Evolutionary conservation across 345 rosid genomes (phyloP).

Genomic region (Limnanthes douglasii): DNA sequence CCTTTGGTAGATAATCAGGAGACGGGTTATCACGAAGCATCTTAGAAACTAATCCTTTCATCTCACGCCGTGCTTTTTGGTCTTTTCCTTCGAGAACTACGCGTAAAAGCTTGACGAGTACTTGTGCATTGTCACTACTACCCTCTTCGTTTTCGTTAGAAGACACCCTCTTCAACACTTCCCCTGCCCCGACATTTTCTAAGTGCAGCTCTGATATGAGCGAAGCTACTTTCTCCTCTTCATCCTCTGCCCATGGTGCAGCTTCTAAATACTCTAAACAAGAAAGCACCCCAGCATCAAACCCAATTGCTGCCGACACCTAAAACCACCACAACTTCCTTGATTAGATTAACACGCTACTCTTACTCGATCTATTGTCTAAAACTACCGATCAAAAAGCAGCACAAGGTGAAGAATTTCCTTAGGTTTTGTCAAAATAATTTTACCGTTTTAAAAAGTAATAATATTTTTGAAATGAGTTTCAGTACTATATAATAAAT

Average conservation of each 20-base stretch:
- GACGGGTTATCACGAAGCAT: constrained; percentile 95
- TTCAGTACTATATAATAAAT: too few relatives aligned
- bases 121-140: constrained; percentile 43
- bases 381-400: too few relatives aligned
- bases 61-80: constrained; percentile 95
- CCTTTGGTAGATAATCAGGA: constrained; percentile 76
- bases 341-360: too few relatives aligned
- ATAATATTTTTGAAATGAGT: too few relatives aligned
- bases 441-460: too few relatives aligned
- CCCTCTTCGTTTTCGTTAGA: constrained; percentile 31
- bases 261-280: constrained; percentile 98
- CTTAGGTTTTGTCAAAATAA: too few relatives aligned
- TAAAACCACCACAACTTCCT: constrained; percentile 20
- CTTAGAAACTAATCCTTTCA: constrained; percentile 84
- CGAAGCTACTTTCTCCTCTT: constrained; percentile 83
- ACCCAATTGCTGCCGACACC: constrained; percentile 96
- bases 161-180: constrained; percentile 87
- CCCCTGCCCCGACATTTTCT: constrained; percentile 89
- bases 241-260: constrained; percentile 99
- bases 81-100: constrained; percentile 96
- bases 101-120: constrained; percentile 70
- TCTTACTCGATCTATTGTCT: too few relatives aligned
- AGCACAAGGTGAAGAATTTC: too few relatives aligned
- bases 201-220: constrained; percentile 70
- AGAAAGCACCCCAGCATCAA: constrained; percentile 91